Conservation (phyloP, 805 yeast species). For the Ogataea allantospora region DNA sequence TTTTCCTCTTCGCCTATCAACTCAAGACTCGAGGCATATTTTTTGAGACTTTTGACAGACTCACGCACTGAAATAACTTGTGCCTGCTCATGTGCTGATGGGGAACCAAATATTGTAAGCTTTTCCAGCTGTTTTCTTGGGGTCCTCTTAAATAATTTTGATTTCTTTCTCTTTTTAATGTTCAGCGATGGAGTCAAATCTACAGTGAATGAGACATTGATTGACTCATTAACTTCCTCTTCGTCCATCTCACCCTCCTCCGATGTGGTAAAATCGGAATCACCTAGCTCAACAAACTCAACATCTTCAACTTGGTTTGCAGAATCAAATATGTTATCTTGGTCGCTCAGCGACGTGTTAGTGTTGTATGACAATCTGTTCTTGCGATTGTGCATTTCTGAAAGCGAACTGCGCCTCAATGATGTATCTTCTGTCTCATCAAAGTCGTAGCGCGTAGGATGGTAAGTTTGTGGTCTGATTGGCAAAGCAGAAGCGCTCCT, state of each 20-base stretch:
- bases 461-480: conserved; percentile 23
- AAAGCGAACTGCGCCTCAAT: conserved; percentile 15
- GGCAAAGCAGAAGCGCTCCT: conserved; percentile 35
- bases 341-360: conserved; percentile 19
- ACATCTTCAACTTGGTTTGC: conserved; percentile 25
- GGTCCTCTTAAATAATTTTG: conserved; percentile 26
- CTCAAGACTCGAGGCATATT: conserved; percentile 23
- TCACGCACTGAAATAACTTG: conserved; percentile 9
- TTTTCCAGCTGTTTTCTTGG: conserved; percentile 28
- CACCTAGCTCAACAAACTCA: conserved; percentile 32
- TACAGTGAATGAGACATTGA: conserved; percentile 32
- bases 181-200: conserved; percentile 28
- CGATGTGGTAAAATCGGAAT: conserved; percentile 25
- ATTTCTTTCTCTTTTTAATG: conserved; percentile 26
- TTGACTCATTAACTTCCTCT: conserved; percentile 24
- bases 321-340: conserved; percentile 20
- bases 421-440: conserved; percentile 3
- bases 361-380: conserved; percentile 22
- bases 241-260: conserved; percentile 22
- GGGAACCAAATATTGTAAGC: conserved; percentile 26
- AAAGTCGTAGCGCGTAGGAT: conserved; percentile 5
- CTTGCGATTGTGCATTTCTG: conserved; percentile 9
- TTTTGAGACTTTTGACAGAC: conserved; percentile 21
- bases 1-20: conserved; percentile 21
- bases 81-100: conserved; percentile 8